These are phyloP conservation scores for Colletotrichum euphorbiae DNA, from an alignment of 2,329 filamentous ascomycete species.

Conservation along the genomic window DNA sequence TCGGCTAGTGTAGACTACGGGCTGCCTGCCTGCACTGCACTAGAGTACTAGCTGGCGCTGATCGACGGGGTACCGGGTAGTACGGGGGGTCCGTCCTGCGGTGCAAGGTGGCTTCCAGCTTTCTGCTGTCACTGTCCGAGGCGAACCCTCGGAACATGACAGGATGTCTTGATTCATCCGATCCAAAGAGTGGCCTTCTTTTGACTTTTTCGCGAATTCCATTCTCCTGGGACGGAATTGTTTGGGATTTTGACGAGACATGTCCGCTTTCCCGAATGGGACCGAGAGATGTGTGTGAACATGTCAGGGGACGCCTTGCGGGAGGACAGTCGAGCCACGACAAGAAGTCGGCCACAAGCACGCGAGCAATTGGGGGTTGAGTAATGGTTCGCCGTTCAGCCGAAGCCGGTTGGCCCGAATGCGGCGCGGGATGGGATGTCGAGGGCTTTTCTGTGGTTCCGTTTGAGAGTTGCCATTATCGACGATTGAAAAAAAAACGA, in stretches of 20 bases:
- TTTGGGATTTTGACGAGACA: conserved; percentile 24
- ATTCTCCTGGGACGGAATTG: conserved; percentile 12
- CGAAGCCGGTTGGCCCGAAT: conserved; percentile 22
- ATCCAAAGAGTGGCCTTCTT: conserved; percentile 8
- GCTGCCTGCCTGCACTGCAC: not conserved
- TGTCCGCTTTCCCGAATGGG: conserved; percentile 21
- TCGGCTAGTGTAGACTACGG: not conserved
- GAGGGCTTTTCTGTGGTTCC: not conserved
- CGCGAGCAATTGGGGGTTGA: not conserved
- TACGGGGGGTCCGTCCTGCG: not conserved
- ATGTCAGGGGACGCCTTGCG: not conserved
- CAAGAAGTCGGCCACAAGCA: conserved; percentile 10
- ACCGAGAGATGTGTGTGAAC: conserved; percentile 4
- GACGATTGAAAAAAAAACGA: not conserved
- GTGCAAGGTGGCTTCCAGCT: conserved; percentile 11
- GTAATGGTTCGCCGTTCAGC: conserved; percentile 9
- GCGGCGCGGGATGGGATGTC: conserved; percentile 10
- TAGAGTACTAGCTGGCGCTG: conserved; percentile 17
- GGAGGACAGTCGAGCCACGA: not conserved
- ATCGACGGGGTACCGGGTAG: conserved; percentile 18
- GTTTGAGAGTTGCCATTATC: not conserved
- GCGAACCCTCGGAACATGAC: conserved; percentile 8
- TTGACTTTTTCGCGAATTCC: conserved; percentile 10
- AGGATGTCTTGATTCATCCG: conserved; percentile 16
- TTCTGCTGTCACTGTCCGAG: not conserved